These are phyloP conservation scores for Aureobasidium lini DNA, from an alignment of 2,329 filamentous ascomycete genomes.

Conservation along the genomic window DNA sequence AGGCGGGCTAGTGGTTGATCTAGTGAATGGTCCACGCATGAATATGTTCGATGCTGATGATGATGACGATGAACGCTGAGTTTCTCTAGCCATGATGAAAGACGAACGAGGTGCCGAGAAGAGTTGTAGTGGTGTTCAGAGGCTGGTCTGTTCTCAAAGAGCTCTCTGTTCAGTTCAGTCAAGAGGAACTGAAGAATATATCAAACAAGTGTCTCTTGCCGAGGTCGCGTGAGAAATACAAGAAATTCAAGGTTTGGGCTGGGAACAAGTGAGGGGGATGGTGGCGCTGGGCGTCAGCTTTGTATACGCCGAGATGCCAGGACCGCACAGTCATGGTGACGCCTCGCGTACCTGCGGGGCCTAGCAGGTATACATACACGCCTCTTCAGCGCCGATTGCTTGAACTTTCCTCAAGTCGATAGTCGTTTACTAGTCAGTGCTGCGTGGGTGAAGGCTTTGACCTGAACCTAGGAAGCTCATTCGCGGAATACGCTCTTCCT, in stretches of 20 bases:
- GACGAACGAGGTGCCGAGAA: background rate
- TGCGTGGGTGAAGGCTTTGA: background rate
- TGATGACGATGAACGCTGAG: conserved; percentile 10
- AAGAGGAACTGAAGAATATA: background rate
- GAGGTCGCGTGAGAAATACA: conserved; percentile 8
- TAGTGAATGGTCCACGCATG: conserved; percentile 21
- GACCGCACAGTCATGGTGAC: conserved; percentile 11
- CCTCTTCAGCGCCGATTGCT: background rate
- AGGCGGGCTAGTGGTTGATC: conserved; percentile 21
- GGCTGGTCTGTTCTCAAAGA: background rate
- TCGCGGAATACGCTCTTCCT: background rate
- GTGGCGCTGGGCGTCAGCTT: conserved; percentile 9
- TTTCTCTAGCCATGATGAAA: conserved; percentile 6
- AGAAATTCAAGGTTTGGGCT: conserved; percentile 5
- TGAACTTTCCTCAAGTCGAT: background rate
- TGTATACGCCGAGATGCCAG: conserved; percentile 3
- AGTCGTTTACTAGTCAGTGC: conserved; percentile 8
- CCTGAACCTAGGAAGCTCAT: background rate
- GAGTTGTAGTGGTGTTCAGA: background rate
- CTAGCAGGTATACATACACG: background rate
- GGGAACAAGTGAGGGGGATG: conserved; percentile 4
- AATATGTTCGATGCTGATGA: conserved; percentile 5
- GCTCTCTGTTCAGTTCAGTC: background rate
- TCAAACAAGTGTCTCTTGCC: background rate
- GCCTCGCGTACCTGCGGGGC: conserved; percentile 10